Evolutionary conservation across 2,329 filamentous ascomycete genomes (phyloP).

Genomic region (Ascochyta lentis): DNA sequence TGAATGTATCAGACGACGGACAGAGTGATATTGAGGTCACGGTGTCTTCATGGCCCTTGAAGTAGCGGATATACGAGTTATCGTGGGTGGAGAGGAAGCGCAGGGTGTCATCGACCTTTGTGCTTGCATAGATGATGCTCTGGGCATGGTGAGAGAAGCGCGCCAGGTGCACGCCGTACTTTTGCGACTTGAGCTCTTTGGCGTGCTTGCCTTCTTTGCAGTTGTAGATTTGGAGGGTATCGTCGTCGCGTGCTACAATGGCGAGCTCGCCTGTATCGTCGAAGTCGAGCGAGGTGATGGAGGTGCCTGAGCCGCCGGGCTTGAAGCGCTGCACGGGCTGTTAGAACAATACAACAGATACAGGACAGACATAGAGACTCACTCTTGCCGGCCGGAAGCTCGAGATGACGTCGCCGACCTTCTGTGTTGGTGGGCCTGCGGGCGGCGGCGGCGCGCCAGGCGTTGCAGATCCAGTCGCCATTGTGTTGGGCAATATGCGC

Average conservation of each 20-base stretch:
- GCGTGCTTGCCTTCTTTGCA: constrained; percentile 88
- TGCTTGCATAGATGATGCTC: constrained; percentile 93
- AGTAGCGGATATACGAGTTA: constrained; percentile 96
- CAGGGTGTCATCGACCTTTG: constrained; percentile 90
- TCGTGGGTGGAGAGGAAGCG: constrained; percentile 91
- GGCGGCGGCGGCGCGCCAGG: constrained; percentile 44
- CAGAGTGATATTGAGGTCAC: constrained; percentile 87
- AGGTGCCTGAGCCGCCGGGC: constrained; percentile 57
- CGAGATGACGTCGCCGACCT: constrained; percentile 78
- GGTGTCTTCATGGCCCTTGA: constrained; percentile 83
- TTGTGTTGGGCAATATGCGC: constrained; percentile 20
- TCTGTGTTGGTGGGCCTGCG: constrained; percentile 53
- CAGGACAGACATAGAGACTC: constrained; percentile 26
- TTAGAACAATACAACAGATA: constrained; percentile 17
- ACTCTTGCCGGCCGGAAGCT: constrained; percentile 83
- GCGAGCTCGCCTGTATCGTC: constrained; percentile 93
- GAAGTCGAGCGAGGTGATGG: constrained; percentile 91
- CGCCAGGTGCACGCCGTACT: constrained; percentile 93
- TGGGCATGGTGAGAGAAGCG: constrained; percentile 92
- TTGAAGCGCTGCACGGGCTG: constrained; percentile 52
- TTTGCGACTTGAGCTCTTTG: constrained; percentile 91
- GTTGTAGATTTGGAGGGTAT: constrained; percentile 95
- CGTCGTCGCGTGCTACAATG: constrained; percentile 90
- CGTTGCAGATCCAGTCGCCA: constrained; percentile 44
- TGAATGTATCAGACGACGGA: constrained; percentile 86